Base-by-base conservation (phyloP, 495 filamentous ascomycete species). In the Thozetella sp. region DNA sequence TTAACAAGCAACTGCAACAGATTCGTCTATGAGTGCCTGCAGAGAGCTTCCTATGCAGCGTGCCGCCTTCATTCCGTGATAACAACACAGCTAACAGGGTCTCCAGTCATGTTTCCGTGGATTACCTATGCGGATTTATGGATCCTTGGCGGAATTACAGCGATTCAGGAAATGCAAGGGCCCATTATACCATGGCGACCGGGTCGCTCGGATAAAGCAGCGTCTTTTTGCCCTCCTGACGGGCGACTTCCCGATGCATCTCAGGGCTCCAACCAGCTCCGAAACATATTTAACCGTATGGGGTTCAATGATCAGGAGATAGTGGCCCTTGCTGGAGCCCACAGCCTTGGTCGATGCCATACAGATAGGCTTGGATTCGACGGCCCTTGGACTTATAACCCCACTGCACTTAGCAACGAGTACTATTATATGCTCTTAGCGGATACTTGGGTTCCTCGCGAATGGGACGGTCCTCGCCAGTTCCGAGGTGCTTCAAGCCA, bases 291-390 rank as follows among this genome's bases (percentile, higher is more conserved):
- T 84, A 83, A 86, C 73, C 92, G 94, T 72, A 97, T 97, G 93
- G 94, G 94, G 58, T 99, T 99, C 83, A 88, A 96, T 75, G 94
- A 99, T 79, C 90, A 88, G 53, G 94, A 99, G 76, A 97, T 97
- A 66, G 93, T 97, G 26, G 95, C 94, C 25, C 82, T 99, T 58
- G 77, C 80, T 24, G 94, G 94, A 60, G 95, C 92, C 27, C 94
- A 99, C 81, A 92, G 95, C 20, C 83, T 99, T 13, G 94, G 95
- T 45, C 88, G 94, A 46, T 96, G 93, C 77, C 94, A 99, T 83
- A 79, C 88, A 6, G 88, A 96, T 75, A 91, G 94, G 60, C 89
- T 84, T 63, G 94, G 94, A 53, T 99, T 85, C 77, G 88, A 90
- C 2, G 94, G 94, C 1, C 94, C 94, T 37, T 99, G 94, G 94